Percentiles rank a stretch among this genome's conserved stretches.
Evolutionary conservation across 768 basidiomycete species (phyloP).

Genomic region (Baorangia bicolor): DNA sequence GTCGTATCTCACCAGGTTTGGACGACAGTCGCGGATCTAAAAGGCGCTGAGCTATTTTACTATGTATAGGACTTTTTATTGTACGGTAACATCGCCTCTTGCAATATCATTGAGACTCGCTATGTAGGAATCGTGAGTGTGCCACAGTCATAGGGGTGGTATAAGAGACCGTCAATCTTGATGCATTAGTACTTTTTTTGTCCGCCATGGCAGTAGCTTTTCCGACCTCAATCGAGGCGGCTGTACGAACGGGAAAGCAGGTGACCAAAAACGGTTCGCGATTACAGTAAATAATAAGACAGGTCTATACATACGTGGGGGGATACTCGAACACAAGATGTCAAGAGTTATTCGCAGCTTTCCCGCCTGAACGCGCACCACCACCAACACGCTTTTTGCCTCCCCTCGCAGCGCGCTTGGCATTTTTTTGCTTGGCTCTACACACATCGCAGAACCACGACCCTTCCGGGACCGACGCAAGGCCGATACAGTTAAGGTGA

Average conservation of each 20-base stretch:
- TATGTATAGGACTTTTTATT: slow-evolving; percentile 31
- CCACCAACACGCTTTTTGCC: slow-evolving; percentile 51
- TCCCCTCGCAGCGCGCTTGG: slow-evolving; percentile 49
- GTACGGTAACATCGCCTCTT: slow-evolving; percentile 20
- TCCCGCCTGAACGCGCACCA: slow-evolving; percentile 30
- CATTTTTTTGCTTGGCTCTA: slow-evolving; percentile 49
- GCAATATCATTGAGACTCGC: slow-evolving; percentile 1
- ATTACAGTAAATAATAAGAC: slow-evolving; percentile 29
- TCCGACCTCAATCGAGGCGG: neutral
- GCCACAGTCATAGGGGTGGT: neutral
- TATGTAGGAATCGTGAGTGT: neutral
- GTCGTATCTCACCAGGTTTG: slow-evolving; percentile 67
- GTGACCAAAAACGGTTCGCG: neutral
- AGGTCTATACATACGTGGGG: slow-evolving; percentile 16
- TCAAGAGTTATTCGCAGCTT: slow-evolving; percentile 32
- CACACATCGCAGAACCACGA: slow-evolving; percentile 78
- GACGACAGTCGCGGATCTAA: slow-evolving; percentile 70
- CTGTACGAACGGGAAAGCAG: too few relatives aligned
- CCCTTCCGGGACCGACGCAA: slow-evolving; percentile 64
- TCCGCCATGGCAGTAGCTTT: neutral
- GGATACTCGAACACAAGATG: neutral
- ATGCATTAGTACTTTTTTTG: neutral
- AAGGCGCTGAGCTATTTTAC: slow-evolving; percentile 52
- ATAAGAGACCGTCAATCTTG: neutral
- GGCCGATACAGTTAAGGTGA: slow-evolving; percentile 73